Base-by-base conservation (phyloP, 1,139 yeast species). In the Lodderomyces pseudojiufengensis region DNA sequence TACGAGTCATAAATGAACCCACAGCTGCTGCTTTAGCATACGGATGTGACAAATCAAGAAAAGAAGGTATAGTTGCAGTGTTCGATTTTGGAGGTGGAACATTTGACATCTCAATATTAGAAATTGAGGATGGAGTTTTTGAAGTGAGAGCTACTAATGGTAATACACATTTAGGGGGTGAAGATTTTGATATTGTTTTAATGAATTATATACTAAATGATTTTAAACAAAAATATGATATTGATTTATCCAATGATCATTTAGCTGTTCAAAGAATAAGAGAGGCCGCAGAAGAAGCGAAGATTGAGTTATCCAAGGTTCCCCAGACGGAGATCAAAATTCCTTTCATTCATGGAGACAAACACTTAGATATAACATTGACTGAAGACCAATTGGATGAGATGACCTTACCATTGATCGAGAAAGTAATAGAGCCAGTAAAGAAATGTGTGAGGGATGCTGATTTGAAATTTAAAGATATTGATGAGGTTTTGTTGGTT, bases 71-170 rank as follows among this genome's bases (percentile, higher is more conserved):
- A 16, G 73, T 84, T 29, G 92, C 92, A 0, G 94, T 84, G 9
- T 84, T 79, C 55, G 94, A 84, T 61, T 65, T 84, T 37, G 94
- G 94, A 40, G 94, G 94, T 18, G 94, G 94, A 24, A 84, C 94
- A 1, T 84, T 84, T 63, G 94, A 84, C 57, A 81, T 84, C 22
- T 83, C 92, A 1, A 77, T 84, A 33, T 63, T 84, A 46, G 92
- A 84, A 52, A 83, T 84, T 35, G 92, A 83, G 47, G 84, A 78
- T 50, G 90, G 90, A 11, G 88, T 84, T 3, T 84, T 84, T 59
- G 92, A 84, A 56, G 94, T 84, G 2, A 63, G 84, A 45, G 78
- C 92, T 21, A 84, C 94, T n/a, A 80, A 81, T 59, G 94, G 94
- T 43, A 84, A 84, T 59, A 83, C 94, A 1, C 92, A 83, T 63